Base-by-base conservation (phyloP, 1,284 basidiomycete genomes). In the Sphaerobolus stellatus region DNA sequence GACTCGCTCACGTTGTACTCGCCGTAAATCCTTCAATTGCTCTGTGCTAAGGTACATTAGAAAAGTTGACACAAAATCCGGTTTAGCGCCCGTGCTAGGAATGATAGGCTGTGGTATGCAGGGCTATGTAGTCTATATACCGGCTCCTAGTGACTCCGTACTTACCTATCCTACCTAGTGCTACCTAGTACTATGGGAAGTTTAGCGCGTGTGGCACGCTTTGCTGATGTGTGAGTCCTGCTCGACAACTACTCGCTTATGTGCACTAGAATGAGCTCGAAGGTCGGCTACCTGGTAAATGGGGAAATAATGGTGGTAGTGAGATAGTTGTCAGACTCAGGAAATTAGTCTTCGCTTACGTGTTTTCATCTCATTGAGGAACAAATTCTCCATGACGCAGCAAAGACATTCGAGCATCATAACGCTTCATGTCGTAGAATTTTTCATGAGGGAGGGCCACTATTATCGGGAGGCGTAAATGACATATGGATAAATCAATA, bases 371-470 rank as follows among this genome's bases (percentile, higher is more conserved):
- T 2, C 81, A 64, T 4, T 87, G 82, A 0, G 88, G 87, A 2
- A 92, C 69, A 55, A 81, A 85, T 62, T 91, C 90, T 40, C 93
- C 93, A 29, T 84, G 78, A 29, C 92, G 83, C 49, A 95, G 74
- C 28, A 90, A 83, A 27, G 79, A 70, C 93, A 94, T 94, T 45
- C 88, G 83, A 24, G 76, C 75, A 59, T 92, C 89, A 67, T 92
- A 92, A 9, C 80, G 78, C 46, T 82, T 81, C 77, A 94, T 90
- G 64, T 92, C 81, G 70, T 94, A 94, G 69, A 92, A 95, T 69
- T 95, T 95, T 68, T 94, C 91, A 64, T 94, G 88, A 3, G 93
- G 89, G 2, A 94, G 77, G 2, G 92, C 94, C 8, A 91, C 91
- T 92, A 59, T 9, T 53, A 45, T 43, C 57, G 40, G 28, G 34